Conservation (phyloP, 768 basidiomycete species). For the Tricholoma saponaceum region DNA sequence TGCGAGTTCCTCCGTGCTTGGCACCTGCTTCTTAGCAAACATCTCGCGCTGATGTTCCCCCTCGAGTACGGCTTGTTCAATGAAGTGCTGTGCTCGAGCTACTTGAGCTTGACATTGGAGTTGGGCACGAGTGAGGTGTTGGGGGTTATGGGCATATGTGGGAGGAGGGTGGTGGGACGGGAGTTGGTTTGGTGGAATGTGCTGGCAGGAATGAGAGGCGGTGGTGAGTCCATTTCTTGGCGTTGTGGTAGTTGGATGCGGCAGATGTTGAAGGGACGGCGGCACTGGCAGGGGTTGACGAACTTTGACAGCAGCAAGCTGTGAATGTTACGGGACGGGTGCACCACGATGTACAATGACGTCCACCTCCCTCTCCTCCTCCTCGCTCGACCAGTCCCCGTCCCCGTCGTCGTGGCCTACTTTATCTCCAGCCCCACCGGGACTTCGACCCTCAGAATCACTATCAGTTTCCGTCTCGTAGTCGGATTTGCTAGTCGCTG, state of each 20-base stretch:
- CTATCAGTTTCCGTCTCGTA: slow-evolving; percentile 46
- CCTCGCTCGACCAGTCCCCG: slow-evolving; percentile 56
- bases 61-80: slow-evolving; percentile 54
- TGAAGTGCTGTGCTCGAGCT: slow-evolving; percentile 22
- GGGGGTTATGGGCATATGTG: slow-evolving; percentile 8
- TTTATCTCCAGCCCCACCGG: slow-evolving; percentile 5
- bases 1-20: slow-evolving; percentile 50
- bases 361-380: slow-evolving; percentile 29
- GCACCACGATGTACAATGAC: slow-evolving; percentile 9
- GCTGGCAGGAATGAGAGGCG: slow-evolving; percentile 5
- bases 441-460: too few species aligned
- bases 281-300: slow-evolving; percentile 8
- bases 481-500: slow-evolving; percentile 53
- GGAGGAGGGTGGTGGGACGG: slow-evolving; percentile 7
- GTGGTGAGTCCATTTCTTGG: too few species aligned
- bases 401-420: neutral
- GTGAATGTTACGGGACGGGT: slow-evolving; percentile 9
- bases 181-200: too few species aligned
- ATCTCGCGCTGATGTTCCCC: slow-evolving; percentile 64
- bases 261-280: neutral
- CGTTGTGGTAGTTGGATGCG: too few species aligned
- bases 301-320: too few species aligned
- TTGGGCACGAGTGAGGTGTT: neutral
- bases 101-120: slow-evolving; percentile 10
- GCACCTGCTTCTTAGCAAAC: slow-evolving; percentile 68